These are phyloP conservation scores for Entomophthora muscae DNA, from an alignment of 371 early-diverging fungal genomes.

Conservation along the genomic window DNA sequence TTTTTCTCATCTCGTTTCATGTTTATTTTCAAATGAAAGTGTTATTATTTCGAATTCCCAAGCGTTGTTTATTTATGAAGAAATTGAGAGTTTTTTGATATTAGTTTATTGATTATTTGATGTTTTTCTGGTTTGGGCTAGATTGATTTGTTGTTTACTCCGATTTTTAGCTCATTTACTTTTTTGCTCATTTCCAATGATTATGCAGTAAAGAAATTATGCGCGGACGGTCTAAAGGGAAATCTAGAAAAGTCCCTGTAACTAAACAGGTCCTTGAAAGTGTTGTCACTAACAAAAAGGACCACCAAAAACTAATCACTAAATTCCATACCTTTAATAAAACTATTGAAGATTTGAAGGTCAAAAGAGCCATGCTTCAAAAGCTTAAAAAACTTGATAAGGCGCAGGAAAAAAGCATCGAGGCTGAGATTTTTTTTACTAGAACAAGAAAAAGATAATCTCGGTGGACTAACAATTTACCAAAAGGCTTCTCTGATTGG, in stretches of 20 bases:
- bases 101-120: not conserved
- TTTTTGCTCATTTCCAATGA: not conserved
- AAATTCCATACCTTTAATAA: conserved; percentile 7
- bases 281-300: not conserved
- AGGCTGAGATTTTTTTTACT: not conserved
- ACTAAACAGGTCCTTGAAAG: not conserved
- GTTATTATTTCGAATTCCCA: too few species aligned
- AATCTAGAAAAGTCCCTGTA: not conserved
- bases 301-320: conserved; percentile 5
- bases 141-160: not conserved
- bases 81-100: not conserved
- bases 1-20: not conserved
- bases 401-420: not conserved
- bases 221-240: not conserved
- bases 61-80: too few species aligned
- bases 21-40: not conserved
- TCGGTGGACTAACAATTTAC: conserved; percentile 3
- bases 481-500: not conserved
- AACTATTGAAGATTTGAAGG: not conserved
- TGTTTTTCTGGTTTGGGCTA: not conserved
- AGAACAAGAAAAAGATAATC: not conserved
- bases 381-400: not conserved
- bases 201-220: not conserved
- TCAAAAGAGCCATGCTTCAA: not conserved
- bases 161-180: not conserved